Base-by-base conservation (phyloP, 352 stramenopile species). In the Phytopythium kandeliae region DNA sequence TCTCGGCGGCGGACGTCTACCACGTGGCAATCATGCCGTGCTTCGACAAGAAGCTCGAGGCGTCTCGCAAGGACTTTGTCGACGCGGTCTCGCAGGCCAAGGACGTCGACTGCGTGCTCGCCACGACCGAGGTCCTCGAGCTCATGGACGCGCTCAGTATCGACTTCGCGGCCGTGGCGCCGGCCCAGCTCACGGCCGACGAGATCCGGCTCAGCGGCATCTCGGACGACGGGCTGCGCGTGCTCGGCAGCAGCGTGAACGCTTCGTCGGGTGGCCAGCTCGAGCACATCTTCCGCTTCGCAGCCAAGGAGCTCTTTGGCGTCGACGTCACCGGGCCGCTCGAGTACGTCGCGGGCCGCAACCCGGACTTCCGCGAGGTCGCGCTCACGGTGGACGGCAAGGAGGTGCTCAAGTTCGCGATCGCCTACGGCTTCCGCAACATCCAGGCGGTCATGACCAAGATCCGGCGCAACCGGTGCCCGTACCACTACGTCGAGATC, bases 31-130 rank as follows among this genome's bases (percentile, higher is more conserved):
- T 99, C 34, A 98, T 98, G 96, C 96, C 97, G 30, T 99, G 97
- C 79, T 97, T 98, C 59, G 97, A 99, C 65, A 99, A 99, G 75
- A 99, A 99, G 62, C 73, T 99, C 9, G 97, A 99, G 70, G 96
- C 96, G 0, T 97, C 92, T 12, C 85, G 96, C 9, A 96, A 95
- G 55, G 76, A 95, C 60, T 96, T 95, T 51, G 48, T 88, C 22
- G 77, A 87, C 42, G 73, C 73, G 4, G 69, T 64, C 11, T 64
- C 74, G 9, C 62, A 86, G 34, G 82, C 63, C 15, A 90, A 86
- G 41, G 94, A 97, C 38, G 94, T 99, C 13, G 96, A 99, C 67
- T 96, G 95, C 40, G 96, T 98, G 28, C 80, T 99, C 19, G 84
- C 81, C 4, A 91, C 80, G 1, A 91, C 78, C 6, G 84, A 94